Percentiles rank a stretch among this genome's conserved stretches.
Evolutionary conservation across 805 yeast species (phyloP).

Genomic region (Zygotorulaspora danielsina): DNA sequence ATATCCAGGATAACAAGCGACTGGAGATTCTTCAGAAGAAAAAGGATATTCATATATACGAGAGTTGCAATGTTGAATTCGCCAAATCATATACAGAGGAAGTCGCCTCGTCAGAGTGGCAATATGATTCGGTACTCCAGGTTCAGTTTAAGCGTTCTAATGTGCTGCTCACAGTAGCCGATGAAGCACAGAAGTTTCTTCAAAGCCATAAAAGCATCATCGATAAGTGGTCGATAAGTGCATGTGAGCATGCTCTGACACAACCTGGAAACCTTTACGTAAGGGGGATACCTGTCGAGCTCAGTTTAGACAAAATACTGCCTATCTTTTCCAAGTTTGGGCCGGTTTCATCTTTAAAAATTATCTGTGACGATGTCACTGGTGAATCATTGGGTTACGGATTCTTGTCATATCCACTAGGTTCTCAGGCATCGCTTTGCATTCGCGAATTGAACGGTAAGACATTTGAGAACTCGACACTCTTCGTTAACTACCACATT

Average conservation of each 20-base stretch:
- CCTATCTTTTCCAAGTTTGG: slow-evolving; percentile 42
- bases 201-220: slow-evolving; percentile 7
- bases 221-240: slow-evolving; percentile 28
- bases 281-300: slow-evolving; percentile 43
- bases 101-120: slow-evolving; percentile 13
- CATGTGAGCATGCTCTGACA: slow-evolving; percentile 33
- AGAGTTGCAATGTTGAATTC: slow-evolving; percentile 22
- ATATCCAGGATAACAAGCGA: slow-evolving; percentile 25
- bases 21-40: slow-evolving; percentile 20
- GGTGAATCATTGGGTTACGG: slow-evolving; percentile 51
- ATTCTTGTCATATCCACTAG: slow-evolving; percentile 57
- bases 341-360: slow-evolving; percentile 42
- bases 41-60: slow-evolving; percentile 24
- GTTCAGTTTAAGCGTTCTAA: slow-evolving; percentile 25
- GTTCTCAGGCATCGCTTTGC: slow-evolving; percentile 59
- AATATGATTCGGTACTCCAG: slow-evolving; percentile 28
- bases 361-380: slow-evolving; percentile 41
- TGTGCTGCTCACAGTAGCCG: slow-evolving; percentile 12
- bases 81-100: slow-evolving; percentile 14
- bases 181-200: slow-evolving; percentile 8
- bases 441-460: slow-evolving; percentile 50
- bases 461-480: slow-evolving; percentile 28
- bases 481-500: slow-evolving; percentile 58
- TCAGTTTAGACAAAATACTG: slow-evolving; percentile 38
- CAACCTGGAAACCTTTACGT: slow-evolving; percentile 60